Conservation (phyloP, 345 rosid genomes). For the Aquilaria yunnanensis region DNA sequence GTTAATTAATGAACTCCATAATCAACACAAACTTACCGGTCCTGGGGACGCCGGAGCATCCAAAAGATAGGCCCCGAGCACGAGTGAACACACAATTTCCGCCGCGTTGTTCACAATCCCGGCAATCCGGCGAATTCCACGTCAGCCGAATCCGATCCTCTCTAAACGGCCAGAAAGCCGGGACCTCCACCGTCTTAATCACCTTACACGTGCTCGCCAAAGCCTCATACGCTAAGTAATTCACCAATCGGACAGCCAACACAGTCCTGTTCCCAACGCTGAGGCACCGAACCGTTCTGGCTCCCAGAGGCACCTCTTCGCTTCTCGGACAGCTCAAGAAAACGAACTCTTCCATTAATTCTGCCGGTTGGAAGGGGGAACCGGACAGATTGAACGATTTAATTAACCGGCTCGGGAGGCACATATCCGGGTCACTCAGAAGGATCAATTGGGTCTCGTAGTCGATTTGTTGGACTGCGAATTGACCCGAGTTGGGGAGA, state of each 20-base stretch:
- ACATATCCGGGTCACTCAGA: conserved; percentile 33
- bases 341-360: background rate
- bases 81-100: conserved; percentile 30
- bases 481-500: conserved; percentile 31
- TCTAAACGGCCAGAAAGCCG: conserved; percentile 14
- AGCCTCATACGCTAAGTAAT: background rate
- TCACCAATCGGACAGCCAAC: conserved; percentile 2
- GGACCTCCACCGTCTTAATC: conserved; percentile 12
- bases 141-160: conserved; percentile 8
- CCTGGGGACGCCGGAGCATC: conserved; percentile 21
- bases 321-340: conserved; percentile 32
- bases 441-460: conserved; percentile 23
- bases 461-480: conserved; percentile 29
- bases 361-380: conserved; percentile 16
- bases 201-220: conserved; percentile 9
- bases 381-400: conserved; percentile 18
- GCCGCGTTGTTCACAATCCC: conserved; percentile 21
- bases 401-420: conserved; percentile 29
- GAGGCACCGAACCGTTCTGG: conserved; percentile 26
- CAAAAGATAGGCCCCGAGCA: conserved; percentile 3
- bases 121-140: conserved; percentile 41
- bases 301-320: background rate
- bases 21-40: conserved; percentile 4
- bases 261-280: conserved; percentile 25
- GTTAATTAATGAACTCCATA: background rate